phyloP scores from a whole-genome alignment of 176 grass and related monocot genomes.

The Bothriochloa decipiens region DNA sequence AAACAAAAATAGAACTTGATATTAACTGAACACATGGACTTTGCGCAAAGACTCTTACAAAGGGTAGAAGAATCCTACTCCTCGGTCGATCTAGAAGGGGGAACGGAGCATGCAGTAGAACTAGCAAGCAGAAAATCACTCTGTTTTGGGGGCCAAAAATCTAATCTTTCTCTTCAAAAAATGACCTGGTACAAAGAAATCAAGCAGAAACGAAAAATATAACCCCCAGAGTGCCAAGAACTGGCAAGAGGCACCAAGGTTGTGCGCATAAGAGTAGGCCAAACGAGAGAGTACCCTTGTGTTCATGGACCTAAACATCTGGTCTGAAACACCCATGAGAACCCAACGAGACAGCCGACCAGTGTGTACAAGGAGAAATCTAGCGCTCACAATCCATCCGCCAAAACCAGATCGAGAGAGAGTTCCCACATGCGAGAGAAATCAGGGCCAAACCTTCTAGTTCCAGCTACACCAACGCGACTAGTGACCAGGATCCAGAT shows the following conservation, averaged over 20 bases:
- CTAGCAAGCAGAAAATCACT: not conserved
- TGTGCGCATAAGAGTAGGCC: not conserved
- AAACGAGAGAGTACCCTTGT: not conserved
- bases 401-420: slow-evolving; percentile 32
- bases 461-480: not conserved
- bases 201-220: not conserved
- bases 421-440: not conserved
- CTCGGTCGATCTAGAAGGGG: not conserved
- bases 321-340: too few relatives aligned
- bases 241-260: not conserved
- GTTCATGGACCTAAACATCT: not conserved
- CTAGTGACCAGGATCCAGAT: not conserved
- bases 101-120: not conserved
- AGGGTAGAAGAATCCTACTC: not conserved
- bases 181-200: not conserved
- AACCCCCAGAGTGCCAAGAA: not conserved
- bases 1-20: not conserved
- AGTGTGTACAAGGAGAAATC: too few relatives aligned
- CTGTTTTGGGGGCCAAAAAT: not conserved
- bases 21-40: too few relatives aligned
- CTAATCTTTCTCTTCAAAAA: not conserved
- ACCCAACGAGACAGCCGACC: not conserved
- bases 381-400: not conserved
- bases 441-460: not conserved
- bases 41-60: not conserved